These are phyloP conservation scores for Epichloe uncinata DNA, from an alignment of 2,329 filamentous ascomycete species.

Conservation along the genomic window DNA sequence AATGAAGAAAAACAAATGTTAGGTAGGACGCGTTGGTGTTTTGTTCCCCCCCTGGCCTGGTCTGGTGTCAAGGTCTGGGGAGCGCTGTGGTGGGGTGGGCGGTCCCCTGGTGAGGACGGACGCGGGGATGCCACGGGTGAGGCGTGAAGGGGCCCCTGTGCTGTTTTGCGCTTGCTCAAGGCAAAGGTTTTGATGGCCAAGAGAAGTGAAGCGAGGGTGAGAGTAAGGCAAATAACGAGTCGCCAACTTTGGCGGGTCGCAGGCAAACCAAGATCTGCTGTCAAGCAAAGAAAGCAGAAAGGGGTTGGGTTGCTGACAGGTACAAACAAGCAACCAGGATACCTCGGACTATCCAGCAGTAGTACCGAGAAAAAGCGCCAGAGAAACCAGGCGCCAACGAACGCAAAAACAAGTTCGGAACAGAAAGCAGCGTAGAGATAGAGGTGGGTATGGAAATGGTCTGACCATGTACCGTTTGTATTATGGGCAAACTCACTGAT, in stretches of 20 bases:
- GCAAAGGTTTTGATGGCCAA: conserved; percentile 5
- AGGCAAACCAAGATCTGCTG: too few relatives aligned
- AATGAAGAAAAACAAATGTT: conserved; percentile 25
- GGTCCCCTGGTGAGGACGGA: conserved; percentile 19
- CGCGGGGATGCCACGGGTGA: conserved; percentile 37
- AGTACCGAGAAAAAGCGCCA: conserved; percentile 13
- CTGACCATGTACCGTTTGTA: conserved; percentile 15
- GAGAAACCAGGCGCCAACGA: conserved; percentile 8
- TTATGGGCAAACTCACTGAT: not conserved
- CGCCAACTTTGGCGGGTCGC: not conserved
- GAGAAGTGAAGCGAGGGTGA: not conserved
- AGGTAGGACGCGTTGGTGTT: conserved; percentile 36
- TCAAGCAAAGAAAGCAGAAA: too few relatives aligned
- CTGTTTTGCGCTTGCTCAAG: conserved; percentile 12
- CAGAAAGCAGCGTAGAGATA: conserved; percentile 15
- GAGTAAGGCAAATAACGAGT: not conserved
- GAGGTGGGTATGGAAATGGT: conserved; percentile 21
- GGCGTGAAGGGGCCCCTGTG: conserved; percentile 31
- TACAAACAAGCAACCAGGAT: too few relatives aligned
- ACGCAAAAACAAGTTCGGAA: conserved; percentile 17
- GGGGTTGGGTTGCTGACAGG: not conserved
- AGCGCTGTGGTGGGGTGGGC: conserved; percentile 23
- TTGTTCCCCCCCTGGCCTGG: conserved; percentile 28
- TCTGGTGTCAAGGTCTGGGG: conserved; percentile 31
- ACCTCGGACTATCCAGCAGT: not conserved